phyloP scores from a whole-genome alignment of 2,329 filamentous ascomycete species.

The Penicillium brasilianum region DNA sequence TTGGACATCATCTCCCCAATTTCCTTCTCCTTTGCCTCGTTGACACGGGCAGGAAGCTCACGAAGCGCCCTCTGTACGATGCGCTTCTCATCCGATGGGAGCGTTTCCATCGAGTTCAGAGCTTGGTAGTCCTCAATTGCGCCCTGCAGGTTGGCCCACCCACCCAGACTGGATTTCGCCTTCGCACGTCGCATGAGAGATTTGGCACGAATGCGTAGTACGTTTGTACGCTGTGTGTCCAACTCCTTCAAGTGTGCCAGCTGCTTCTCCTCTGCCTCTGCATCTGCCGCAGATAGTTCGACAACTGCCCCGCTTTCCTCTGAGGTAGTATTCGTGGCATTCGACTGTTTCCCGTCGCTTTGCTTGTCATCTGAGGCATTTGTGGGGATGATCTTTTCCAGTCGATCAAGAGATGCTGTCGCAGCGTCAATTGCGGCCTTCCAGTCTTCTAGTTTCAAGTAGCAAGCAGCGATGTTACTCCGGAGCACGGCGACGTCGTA shows the following conservation, averaged over 20 bases:
- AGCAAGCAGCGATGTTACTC: conserved; percentile 87
- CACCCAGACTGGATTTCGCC: conserved; percentile 71
- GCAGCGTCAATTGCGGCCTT: conserved; percentile 78
- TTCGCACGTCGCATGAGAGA: conserved; percentile 79
- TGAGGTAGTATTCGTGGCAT: conserved; percentile 14
- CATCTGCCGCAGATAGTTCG: conserved; percentile 54
- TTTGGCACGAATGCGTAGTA: conserved; percentile 79
- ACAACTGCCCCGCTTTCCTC: conserved; percentile 46
- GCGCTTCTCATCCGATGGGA: conserved; percentile 69
- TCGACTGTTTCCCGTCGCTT: conserved; percentile 23
- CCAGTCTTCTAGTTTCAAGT: conserved; percentile 84
- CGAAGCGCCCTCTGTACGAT: conserved; percentile 70
- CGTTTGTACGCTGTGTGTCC: conserved; percentile 63
- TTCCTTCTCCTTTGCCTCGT: conserved; percentile 81
- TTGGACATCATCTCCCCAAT: conserved; percentile 98
- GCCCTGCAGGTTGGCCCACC: conserved; percentile 79
- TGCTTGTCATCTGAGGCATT: conserved; percentile 34
- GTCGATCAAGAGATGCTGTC: conserved; percentile 70
- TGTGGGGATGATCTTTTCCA: conserved; percentile 66
- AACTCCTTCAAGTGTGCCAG: conserved; percentile 50
- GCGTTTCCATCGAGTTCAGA: conserved; percentile 63
- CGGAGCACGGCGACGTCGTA: conserved; percentile 86
- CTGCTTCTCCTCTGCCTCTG: conserved; percentile 47
- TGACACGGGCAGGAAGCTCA: conserved; percentile 69
- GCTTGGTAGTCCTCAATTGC: conserved; percentile 80